Evolutionary conservation across 371 early-diverging fungal species (phyloP).

Genomic region (Gilbertella persicaria): DNA sequence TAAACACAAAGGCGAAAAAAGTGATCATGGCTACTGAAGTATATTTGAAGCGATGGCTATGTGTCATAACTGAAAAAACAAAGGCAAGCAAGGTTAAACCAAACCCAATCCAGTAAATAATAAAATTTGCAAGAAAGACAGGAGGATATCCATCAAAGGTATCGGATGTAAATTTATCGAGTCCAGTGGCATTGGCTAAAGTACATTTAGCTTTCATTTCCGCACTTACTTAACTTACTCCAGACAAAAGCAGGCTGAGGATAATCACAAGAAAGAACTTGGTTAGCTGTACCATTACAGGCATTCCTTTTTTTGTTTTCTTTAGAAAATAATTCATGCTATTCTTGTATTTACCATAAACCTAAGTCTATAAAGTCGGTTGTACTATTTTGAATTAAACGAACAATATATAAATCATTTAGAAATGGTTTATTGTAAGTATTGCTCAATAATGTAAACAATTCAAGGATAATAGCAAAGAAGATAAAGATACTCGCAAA

Average conservation of each 20-base stretch:
- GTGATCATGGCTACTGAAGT: constrained; percentile 20
- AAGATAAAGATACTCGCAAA: constrained; percentile 42
- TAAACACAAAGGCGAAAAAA: constrained; percentile 25
- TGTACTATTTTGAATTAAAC: constrained; percentile 10
- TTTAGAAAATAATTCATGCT: neutral
- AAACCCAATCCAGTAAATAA: constrained; percentile 34
- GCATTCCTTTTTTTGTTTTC: constrained; percentile 27
- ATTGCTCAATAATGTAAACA: constrained; percentile 42
- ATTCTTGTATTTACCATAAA: constrained; percentile 36
- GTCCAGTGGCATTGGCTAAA: constrained; percentile 3
- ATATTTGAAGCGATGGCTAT: constrained; percentile 25
- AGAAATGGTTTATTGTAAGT: constrained; percentile 39
- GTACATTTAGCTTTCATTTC: neutral
- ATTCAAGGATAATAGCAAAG: constrained; percentile 36
- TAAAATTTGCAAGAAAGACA: constrained; percentile 33
- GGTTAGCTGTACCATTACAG: constrained; percentile 26
- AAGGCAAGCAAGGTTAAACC: constrained; percentile 32
- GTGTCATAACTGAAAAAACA: constrained; percentile 21
- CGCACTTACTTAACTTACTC: constrained; percentile 20
- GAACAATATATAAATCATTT: constrained; percentile 33
- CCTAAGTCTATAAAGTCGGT: constrained; percentile 32
- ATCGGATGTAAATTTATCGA: constrained; percentile 1
- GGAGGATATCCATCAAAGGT: constrained; percentile 12
- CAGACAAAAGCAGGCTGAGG: constrained; percentile 39
- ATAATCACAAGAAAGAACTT: constrained; percentile 20